Percentiles rank a stretch among this genome's conserved stretches.
phyloP scores from a whole-genome alignment of 257 asterid genomes.

The Fraxinus excelsior region DNA sequence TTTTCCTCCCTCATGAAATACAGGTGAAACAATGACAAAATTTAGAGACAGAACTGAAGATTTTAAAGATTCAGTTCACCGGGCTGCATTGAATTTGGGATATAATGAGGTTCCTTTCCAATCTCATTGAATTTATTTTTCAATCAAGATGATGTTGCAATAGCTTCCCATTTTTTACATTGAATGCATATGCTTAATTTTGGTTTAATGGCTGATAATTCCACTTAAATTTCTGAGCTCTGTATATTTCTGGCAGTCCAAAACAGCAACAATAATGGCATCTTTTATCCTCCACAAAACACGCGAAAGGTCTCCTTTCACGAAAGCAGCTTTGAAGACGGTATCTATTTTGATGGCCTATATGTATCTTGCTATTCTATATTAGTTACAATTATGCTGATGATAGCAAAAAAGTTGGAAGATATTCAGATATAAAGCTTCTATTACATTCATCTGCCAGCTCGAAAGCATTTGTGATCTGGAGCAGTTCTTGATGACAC shows the following conservation, averaged over 20 bases:
- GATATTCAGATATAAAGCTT: constrained; percentile 13
- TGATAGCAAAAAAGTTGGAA: neutral
- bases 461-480: constrained; percentile 70
- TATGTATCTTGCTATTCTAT: neutral
- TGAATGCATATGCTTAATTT: neutral
- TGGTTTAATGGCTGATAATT: neutral
- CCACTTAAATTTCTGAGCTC: constrained; percentile 22
- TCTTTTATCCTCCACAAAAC: constrained; percentile 79
- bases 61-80: constrained; percentile 78
- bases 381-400: neutral
- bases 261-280: constrained; percentile 79
- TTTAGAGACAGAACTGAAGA: constrained; percentile 89
- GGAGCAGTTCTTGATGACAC: constrained; percentile 83
- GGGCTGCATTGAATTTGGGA: constrained; percentile 78
- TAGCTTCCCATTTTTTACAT: neutral
- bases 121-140: neutral
- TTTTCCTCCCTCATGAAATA: neutral
- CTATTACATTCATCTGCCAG: constrained; percentile 40
- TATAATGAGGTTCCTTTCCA: constrained; percentile 58
- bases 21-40: constrained; percentile 55
- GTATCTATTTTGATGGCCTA: constrained; percentile 34
- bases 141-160: neutral
- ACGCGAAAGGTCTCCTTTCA: constrained; percentile 65
- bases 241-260: constrained; percentile 53
- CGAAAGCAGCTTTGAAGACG: constrained; percentile 81